Evolutionary conservation across 1,284 basidiomycete genomes (phyloP), one percentile per base, ranked within the genome.

Genomic region (Microbotryum lychnidis-dioicae): DNA sequence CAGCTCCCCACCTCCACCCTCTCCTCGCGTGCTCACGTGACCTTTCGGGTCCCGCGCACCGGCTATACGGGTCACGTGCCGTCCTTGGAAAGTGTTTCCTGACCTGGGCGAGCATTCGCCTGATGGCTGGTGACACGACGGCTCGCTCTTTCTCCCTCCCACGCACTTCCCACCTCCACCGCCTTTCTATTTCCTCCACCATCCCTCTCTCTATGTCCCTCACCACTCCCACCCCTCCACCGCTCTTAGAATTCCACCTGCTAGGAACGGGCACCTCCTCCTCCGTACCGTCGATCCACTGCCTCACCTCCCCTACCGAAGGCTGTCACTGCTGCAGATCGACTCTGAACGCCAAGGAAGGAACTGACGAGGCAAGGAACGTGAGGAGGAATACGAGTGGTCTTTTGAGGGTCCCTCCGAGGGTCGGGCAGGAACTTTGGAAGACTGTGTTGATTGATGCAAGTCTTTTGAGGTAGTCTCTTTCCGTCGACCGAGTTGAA

Each of bases 381-480:
- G 80, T 83, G 31, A 76, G 88, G 57, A 77, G 87, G 62, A 90
- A 90, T 71, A 90, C 87, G 12, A 84, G 85, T 60, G 83, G 79
- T 20, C 81, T 82, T 6, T 67, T 87, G 20, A 31, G 33, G 50
- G 53, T 56, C 25, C 62, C 16, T 47, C 57, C 65, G 12, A 42
- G 37, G 37, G 16, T 14, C 2, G 37, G 12, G 37, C 54, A 50
- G 33, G 33, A 52, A 27, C 50, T 49, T 45, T 58, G 57, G 45
- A 68, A 60, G 50, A 69, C 65, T 3, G 60, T 90, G 65, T 80
- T 89, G 14, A 83, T 90, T 71, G 87, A 90, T 75, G 68, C 65
- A 23, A 51, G 59, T 49, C 10, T n/a, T n/a, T n/a, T n/a, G n/a
- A n/a, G n/a, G n/a, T n/a, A n/a, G n/a, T n/a, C n/a, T n/a, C n/a